Evolutionary conservation across 257 asterid species (phyloP).

Genomic region (Solanum chiquidenum): DNA sequence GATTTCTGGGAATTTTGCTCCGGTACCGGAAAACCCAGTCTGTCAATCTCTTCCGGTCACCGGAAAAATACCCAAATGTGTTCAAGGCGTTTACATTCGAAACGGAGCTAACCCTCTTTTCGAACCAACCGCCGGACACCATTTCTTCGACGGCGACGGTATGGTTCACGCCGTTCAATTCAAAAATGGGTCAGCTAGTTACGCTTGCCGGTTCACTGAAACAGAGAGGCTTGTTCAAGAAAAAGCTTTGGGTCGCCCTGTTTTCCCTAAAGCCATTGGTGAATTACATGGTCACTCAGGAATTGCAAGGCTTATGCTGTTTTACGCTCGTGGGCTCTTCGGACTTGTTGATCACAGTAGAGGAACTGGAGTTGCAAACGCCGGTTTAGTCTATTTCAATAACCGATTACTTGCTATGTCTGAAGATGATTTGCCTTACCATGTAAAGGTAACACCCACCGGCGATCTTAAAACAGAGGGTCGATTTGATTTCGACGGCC

Average conservation of each 20-base stretch:
- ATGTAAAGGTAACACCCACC: slow-evolving; percentile 43
- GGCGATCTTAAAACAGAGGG: slow-evolving; percentile 73
- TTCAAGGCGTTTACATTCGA: slow-evolving; percentile 65
- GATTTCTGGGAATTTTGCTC: slow-evolving; percentile 86
- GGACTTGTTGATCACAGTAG: slow-evolving; percentile 57
- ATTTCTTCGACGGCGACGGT: slow-evolving; percentile 96
- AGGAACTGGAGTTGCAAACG: slow-evolving; percentile 95
- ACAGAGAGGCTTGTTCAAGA: slow-evolving; percentile 69
- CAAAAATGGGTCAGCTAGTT: slow-evolving; percentile 53
- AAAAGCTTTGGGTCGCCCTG: slow-evolving; percentile 61
- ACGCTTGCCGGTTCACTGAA: slow-evolving; percentile 83
- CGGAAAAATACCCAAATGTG: slow-evolving; percentile 57
- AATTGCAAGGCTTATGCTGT: slow-evolving; percentile 67
- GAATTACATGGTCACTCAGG: slow-evolving; percentile 95
- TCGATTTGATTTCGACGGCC: slow-evolving; percentile 46
- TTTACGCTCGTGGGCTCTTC: slow-evolving; percentile 72
- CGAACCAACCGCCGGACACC: slow-evolving; percentile 92
- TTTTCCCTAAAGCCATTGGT: slow-evolving; percentile 94
- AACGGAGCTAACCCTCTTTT: slow-evolving; percentile 93
- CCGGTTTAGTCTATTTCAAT: slow-evolving; percentile 79
- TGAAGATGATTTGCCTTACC: slow-evolving; percentile 90
- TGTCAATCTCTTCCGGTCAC: slow-evolving; percentile 44
- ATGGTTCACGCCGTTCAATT: slow-evolving; percentile 87
- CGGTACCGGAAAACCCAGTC: slow-evolving; percentile 80
- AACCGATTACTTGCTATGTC: slow-evolving; percentile 83